Percentiles rank a stretch among this genome's conserved stretches.
Evolutionary conservation across 1,284 basidiomycete species (phyloP).

Genomic region (Marasmius fiardii): DNA sequence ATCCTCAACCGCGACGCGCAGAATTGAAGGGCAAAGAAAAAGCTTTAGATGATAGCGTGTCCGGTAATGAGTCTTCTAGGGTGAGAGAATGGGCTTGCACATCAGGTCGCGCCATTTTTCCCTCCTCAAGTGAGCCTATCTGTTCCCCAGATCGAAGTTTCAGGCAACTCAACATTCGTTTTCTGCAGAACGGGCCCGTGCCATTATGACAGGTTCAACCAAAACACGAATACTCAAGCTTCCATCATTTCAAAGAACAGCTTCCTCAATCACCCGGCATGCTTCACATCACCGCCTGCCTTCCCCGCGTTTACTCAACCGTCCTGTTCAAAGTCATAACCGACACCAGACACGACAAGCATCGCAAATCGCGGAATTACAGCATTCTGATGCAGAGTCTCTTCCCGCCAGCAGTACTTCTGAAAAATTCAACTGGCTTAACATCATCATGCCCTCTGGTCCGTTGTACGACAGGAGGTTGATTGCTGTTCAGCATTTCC

Average conservation of each 20-base stretch:
- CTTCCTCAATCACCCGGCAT: constrained; percentile 18
- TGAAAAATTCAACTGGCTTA: neutral
- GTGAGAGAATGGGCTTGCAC: constrained; percentile 42
- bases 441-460: neutral
- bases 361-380: constrained; percentile 16
- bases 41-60: constrained; percentile 24
- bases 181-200: constrained; percentile 22
- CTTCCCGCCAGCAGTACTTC: neutral
- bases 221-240: neutral
- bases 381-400: neutral
- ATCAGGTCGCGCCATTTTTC: constrained; percentile 24
- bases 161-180: neutral
- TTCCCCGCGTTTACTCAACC: constrained; percentile 5
- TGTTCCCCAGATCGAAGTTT: neutral
- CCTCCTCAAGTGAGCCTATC: constrained; percentile 13
- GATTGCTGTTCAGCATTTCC: constrained; percentile 9
- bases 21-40: constrained; percentile 45
- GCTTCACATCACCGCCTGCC: neutral
- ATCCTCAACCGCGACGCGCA: constrained; percentile 44
- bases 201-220: constrained; percentile 29
- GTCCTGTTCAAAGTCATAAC: neutral
- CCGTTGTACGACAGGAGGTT: neutral
- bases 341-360: constrained; percentile 21
- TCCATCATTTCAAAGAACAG: constrained; percentile 11
- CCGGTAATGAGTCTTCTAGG: constrained; percentile 22